Percentiles rank a stretch among this genome's conserved stretches.
phyloP scores from a whole-genome alignment of 257 asterid species.

The Cynanchum wilfordii region DNA sequence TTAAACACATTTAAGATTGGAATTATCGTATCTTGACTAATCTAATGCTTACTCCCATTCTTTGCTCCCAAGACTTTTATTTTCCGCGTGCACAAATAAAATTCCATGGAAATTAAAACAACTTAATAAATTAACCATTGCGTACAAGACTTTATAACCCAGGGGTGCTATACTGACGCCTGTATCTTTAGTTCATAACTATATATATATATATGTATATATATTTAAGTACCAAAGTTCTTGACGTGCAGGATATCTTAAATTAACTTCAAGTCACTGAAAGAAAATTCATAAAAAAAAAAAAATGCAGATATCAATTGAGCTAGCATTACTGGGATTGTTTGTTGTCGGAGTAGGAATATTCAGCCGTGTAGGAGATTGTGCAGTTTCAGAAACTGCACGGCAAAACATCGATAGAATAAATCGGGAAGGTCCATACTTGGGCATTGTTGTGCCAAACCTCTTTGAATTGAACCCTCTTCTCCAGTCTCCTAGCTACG shows the following conservation, averaged over 20 bases:
- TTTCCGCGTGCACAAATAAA: too few relatives aligned
- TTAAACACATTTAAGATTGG: too few relatives aligned
- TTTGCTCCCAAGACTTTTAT: too few relatives aligned
- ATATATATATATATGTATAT: too few relatives aligned
- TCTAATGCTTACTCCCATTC: too few relatives aligned
- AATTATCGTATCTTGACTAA: too few relatives aligned
- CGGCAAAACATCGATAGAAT: slow-evolving; percentile 1
- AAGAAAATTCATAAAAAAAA: neutral
- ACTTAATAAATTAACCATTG: too few relatives aligned
- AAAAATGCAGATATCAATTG: neutral
- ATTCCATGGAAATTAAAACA: too few relatives aligned
- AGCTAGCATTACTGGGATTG: slow-evolving; percentile 3
- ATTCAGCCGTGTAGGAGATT: neutral
- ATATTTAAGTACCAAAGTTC: too few relatives aligned
- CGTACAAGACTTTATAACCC: too few relatives aligned
- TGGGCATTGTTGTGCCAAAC: slow-evolving; percentile 25
- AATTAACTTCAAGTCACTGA: neutral
- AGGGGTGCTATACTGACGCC: too few relatives aligned
- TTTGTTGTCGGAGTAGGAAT: neutral
- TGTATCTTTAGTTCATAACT: too few relatives aligned
- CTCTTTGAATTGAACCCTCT: slow-evolving; percentile 23
- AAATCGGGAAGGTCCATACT: slow-evolving; percentile 22
- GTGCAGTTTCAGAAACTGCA: slow-evolving; percentile 12
- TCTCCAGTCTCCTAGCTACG: slow-evolving; percentile 24
- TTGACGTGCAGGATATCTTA: neutral